Evolutionary conservation across 495 filamentous ascomycete genomes (phyloP).

Genomic region (Penicillium tannophilum): DNA sequence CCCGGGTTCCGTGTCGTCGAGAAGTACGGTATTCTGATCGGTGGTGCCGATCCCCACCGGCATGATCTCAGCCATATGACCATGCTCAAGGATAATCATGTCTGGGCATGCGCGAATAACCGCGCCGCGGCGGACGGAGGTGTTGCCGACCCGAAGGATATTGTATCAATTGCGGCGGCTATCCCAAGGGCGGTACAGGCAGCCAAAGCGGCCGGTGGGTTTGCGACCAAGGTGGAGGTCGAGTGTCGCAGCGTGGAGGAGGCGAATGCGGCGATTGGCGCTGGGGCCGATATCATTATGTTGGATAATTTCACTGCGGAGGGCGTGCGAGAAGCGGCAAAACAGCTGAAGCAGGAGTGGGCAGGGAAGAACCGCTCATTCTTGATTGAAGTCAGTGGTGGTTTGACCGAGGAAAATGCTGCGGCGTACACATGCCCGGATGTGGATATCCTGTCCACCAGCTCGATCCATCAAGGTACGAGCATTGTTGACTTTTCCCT

Average conservation of each 20-base stretch:
- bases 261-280: slow-evolving; percentile 85
- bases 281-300: slow-evolving; percentile 96
- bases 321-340: slow-evolving; percentile 70
- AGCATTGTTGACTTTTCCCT: slow-evolving; percentile 93
- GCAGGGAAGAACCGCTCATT: slow-evolving; percentile 60
- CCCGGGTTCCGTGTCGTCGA: slow-evolving; percentile 94
- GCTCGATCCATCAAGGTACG: slow-evolving; percentile 94
- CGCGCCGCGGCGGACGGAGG: slow-evolving; percentile 28
- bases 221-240: slow-evolving; percentile 92
- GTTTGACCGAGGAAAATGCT: slow-evolving; percentile 84
- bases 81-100: slow-evolving; percentile 99
- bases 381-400: slow-evolving; percentile 89
- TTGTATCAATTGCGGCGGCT: slow-evolving; percentile 54
- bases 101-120: slow-evolving; percentile 74
- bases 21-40: slow-evolving; percentile 96
- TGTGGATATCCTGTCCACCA: slow-evolving; percentile 93
- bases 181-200: slow-evolving; percentile 82
- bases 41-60: slow-evolving; percentile 86
- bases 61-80: slow-evolving; percentile 93
- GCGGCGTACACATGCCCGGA: slow-evolving; percentile 78
- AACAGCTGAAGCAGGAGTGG: slow-evolving; percentile 76
- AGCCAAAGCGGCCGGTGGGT: slow-evolving; percentile 83
- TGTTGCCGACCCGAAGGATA: slow-evolving; percentile 9
- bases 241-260: slow-evolving; percentile 86
- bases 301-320: slow-evolving; percentile 88